These are phyloP conservation scores for Erodium moschatum DNA, from an alignment of 441 rosid genomes.

Conservation along the genomic window DNA sequence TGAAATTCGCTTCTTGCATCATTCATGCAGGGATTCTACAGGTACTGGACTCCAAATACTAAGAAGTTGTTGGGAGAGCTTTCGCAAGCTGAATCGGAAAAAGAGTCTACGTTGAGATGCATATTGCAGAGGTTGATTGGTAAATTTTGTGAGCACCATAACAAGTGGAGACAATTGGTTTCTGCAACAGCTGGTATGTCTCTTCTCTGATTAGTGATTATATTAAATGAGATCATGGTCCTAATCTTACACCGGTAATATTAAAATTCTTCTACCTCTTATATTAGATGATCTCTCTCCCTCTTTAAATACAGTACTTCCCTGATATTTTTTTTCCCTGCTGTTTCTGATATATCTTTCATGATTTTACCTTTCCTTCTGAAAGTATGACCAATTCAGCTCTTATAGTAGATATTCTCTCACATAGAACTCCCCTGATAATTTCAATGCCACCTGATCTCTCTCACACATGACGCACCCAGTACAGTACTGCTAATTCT, in stretches of 20 bases:
- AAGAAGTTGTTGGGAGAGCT: slow-evolving; percentile 63
- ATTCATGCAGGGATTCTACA: slow-evolving; percentile 62
- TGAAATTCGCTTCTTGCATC: slow-evolving; percentile 9
- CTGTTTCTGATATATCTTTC: slow-evolving; percentile 2
- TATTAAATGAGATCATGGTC: slow-evolving; percentile 15
- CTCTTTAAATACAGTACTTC: neutral
- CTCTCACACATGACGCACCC: neutral
- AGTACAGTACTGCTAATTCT: neutral
- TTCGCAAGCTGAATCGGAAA: slow-evolving; percentile 75
- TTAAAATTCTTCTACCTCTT: slow-evolving; percentile 10
- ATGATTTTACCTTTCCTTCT: neutral
- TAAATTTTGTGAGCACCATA: slow-evolving; percentile 63
- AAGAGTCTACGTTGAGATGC: slow-evolving; percentile 61
- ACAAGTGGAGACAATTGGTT: slow-evolving; percentile 73
- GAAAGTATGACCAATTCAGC: neutral
- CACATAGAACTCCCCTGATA: neutral
- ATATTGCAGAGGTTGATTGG: slow-evolving; percentile 69
- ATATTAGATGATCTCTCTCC: neutral
- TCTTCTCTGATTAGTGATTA: slow-evolving; percentile 15
- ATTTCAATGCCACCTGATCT: neutral
- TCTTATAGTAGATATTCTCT: neutral
- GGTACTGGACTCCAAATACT: slow-evolving; percentile 66
- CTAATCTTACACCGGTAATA: slow-evolving; percentile 3
- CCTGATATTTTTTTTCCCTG: neutral
- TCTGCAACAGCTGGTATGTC: slow-evolving; percentile 67